phyloP scores from a whole-genome alignment of 208 protist species.

The Plasmodiophora brassicae region DNA sequence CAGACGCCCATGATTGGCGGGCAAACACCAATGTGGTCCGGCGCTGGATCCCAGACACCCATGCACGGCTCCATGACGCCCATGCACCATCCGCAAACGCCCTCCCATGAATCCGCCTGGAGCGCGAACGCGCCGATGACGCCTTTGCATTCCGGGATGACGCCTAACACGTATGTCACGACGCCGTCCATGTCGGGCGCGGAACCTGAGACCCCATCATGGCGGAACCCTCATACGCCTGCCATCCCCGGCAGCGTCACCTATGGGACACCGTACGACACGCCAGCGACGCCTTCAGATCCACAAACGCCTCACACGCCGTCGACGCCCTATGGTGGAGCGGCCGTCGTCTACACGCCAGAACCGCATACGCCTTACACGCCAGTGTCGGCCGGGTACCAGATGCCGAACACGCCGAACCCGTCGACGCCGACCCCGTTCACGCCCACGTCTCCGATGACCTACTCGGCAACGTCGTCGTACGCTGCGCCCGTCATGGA shows the following conservation, averaged over 20 bases:
- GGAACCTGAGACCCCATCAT: background rate
- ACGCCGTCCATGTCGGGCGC: background rate
- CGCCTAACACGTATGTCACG: too few relatives aligned
- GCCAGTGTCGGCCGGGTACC: background rate
- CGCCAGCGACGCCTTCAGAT: conserved; percentile 10
- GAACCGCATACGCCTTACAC: conserved; percentile 24
- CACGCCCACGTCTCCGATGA: background rate
- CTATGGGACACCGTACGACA: background rate
- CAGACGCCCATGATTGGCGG: conserved; percentile 2
- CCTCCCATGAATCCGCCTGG: background rate
- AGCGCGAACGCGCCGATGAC: conserved; percentile 2
- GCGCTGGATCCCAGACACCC: background rate
- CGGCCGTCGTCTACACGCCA: background rate
- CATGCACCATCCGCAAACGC: background rate
- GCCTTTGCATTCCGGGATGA: background rate
- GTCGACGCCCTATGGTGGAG: background rate
- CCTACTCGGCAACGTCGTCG: background rate
- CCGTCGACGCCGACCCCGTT: conserved; percentile 4
- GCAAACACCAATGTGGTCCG: background rate
- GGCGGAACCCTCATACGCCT: background rate
- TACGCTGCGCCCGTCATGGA: background rate
- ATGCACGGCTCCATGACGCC: conserved; percentile 24
- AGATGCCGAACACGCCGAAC: background rate
- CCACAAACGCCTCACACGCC: background rate
- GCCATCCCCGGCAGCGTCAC: background rate